Evolutionary conservation across 176 grass and related monocot genomes (phyloP).

Genomic region (Chloris gayana): DNA sequence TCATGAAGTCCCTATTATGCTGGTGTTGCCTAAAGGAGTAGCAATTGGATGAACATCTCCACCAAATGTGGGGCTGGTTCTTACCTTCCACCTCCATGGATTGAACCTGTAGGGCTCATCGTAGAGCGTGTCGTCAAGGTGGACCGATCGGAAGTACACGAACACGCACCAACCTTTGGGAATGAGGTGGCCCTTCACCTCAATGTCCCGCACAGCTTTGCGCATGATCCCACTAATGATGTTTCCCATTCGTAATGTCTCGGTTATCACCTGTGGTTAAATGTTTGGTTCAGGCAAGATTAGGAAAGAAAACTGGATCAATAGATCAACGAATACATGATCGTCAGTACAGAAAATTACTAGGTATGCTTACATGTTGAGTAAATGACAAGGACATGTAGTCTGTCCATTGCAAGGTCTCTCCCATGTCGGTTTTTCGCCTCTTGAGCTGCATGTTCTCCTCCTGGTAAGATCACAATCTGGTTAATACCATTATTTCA

Average conservation of each 20-base stretch:
- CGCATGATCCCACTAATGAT: constrained; percentile 97
- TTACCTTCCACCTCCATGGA: constrained; percentile 99
- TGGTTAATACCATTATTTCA: constrained; percentile 20
- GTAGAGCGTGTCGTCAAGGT: constrained; percentile 71
- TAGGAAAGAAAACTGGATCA: not conserved
- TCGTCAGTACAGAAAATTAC: not conserved
- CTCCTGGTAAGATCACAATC: constrained; percentile 49
- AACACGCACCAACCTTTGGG: constrained; percentile 96
- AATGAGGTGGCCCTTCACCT: constrained; percentile 91
- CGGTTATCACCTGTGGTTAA: constrained; percentile 59
- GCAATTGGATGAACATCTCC: constrained; percentile 52
- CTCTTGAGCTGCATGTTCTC: constrained; percentile 87
- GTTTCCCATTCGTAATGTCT: constrained; percentile 84
- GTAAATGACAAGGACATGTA: constrained; percentile 96
- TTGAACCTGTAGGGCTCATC: constrained; percentile 82
- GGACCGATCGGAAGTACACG: constrained; percentile 88
- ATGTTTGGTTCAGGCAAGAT: not conserved
- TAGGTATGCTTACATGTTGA: constrained; percentile 64
- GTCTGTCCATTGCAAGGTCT: constrained; percentile 77
- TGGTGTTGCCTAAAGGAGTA: constrained; percentile 54
- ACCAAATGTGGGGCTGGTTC: constrained; percentile 41
- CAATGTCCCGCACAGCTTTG: constrained; percentile 75
- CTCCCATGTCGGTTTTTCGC: constrained; percentile 44
- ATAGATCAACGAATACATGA: not conserved
- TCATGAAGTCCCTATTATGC: constrained; percentile 26